phyloP scores from a whole-genome alignment of 2,329 filamentous ascomycete genomes.

The Pleurostoma richardsiae region DNA sequence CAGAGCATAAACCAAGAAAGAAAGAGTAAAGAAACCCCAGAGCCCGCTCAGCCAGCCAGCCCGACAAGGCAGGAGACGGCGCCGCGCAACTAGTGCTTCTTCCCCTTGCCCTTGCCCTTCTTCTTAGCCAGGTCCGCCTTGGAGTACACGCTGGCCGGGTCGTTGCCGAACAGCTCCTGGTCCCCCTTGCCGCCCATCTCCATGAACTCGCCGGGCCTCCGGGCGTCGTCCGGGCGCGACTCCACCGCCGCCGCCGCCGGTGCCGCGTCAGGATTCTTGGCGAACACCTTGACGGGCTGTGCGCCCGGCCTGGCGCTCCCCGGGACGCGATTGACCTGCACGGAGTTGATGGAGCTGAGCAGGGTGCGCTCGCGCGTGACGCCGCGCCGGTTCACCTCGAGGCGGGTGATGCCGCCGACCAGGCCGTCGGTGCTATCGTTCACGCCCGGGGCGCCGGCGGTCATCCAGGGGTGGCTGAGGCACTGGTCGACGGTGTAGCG shows the following conservation, averaged over 20 bases:
- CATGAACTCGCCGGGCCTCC: constrained; percentile 72
- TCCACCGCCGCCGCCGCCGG: constrained; percentile 41
- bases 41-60: too few species aligned
- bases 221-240: constrained; percentile 58
- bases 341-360: constrained; percentile 74
- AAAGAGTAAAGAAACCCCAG: too few species aligned
- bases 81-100: constrained; percentile 8
- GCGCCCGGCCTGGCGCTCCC: constrained; percentile 44
- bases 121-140: constrained; percentile 28
- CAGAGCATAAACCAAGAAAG: too few species aligned
- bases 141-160: constrained; percentile 46
- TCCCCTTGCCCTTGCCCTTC: constrained; percentile 8
- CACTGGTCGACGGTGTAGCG: constrained; percentile 89
- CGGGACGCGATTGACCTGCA: constrained; percentile 51
- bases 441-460: constrained; percentile 51
- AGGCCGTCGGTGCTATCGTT: constrained; percentile 90
- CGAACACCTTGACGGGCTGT: constrained; percentile 65
- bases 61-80: background rate
- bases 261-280: constrained; percentile 58
- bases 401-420: constrained; percentile 74
- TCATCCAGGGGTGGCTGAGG: constrained; percentile 86
- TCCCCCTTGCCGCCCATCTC: constrained; percentile 84
- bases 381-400: constrained; percentile 83
- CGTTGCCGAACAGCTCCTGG: constrained; percentile 67
- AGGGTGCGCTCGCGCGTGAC: constrained; percentile 78